phyloP scores from a whole-genome alignment of 495 filamentous ascomycete genomes.

The Durotheca rogersii region DNA sequence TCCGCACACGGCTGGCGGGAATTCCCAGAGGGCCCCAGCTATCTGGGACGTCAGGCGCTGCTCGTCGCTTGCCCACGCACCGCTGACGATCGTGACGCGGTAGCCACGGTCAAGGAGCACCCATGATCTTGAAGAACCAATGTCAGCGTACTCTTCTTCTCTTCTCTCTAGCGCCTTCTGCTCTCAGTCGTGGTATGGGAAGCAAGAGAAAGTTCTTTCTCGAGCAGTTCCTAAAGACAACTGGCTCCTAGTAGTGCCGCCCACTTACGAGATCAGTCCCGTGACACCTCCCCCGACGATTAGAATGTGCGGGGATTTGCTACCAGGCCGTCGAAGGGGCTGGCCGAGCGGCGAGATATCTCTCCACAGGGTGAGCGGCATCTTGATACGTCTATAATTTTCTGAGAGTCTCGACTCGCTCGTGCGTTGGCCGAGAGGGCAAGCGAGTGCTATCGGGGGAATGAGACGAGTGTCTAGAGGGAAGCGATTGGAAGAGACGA shows the following conservation, averaged over 20 bases:
- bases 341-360: constrained; percentile 34
- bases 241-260: neutral
- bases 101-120: constrained; percentile 51
- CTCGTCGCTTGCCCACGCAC: constrained; percentile 43
- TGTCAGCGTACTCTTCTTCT: constrained; percentile 12
- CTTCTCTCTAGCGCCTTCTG: neutral
- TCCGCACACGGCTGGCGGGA: constrained; percentile 50
- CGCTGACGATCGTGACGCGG: constrained; percentile 50
- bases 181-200: neutral
- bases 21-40: constrained; percentile 55
- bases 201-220: neutral
- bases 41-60: constrained; percentile 53
- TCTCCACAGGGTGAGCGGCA: constrained; percentile 36
- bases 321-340: constrained; percentile 28
- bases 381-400: too few species aligned
- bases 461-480: constrained; percentile 8
- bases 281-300: constrained; percentile 52
- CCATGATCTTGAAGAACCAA: constrained; percentile 38
- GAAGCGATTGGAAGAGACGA: too few species aligned
- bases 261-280: constrained; percentile 41
- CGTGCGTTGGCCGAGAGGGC: neutral
- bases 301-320: constrained; percentile 39
- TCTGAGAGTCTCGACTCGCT: too few species aligned
- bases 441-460: constrained; percentile 3
- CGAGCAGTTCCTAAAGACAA: neutral